A percentile compares a stretch with the other conserved stretches of the same genome.
Conservation (phyloP, 176 grass and related monocot genomes). For the Saccharum officinarum region DNA sequence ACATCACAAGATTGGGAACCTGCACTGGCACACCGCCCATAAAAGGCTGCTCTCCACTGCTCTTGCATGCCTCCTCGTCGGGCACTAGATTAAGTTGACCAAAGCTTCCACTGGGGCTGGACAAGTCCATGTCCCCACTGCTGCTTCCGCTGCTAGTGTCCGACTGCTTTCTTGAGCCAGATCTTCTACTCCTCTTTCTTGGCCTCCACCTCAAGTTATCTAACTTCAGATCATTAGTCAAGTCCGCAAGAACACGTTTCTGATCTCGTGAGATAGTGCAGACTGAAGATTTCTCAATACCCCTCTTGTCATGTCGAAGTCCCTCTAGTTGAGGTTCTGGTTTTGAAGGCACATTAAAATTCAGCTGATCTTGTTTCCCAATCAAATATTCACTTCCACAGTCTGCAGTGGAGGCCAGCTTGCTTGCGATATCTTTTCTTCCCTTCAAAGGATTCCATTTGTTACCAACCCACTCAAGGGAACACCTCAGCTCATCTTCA, state of each 20-base stretch:
- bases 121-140: conserved; percentile 44
- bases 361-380: background rate
- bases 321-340: conserved; percentile 17
- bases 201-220: conserved; percentile 71
- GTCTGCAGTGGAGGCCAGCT: conserved; percentile 10
- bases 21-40: conserved; percentile 13
- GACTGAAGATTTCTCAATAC: conserved; percentile 27
- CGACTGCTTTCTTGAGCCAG: conserved; percentile 48
- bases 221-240: conserved; percentile 58
- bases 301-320: conserved; percentile 1
- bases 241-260: conserved; percentile 40
- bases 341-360: background rate
- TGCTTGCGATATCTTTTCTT: conserved; percentile 50
- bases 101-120: conserved; percentile 47
- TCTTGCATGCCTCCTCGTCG: conserved; percentile 74
- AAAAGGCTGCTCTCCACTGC: conserved; percentile 52
- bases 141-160: conserved; percentile 60
- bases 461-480: conserved; percentile 71
- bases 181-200: conserved; percentile 70
- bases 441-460: conserved; percentile 66
- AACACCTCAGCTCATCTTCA: conserved; percentile 57
- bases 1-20: conserved; percentile 76
- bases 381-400: background rate
- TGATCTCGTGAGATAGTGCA: conserved; percentile 32
- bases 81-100: conserved; percentile 43